phyloP scores from a whole-genome alignment of 805 yeast species.

The Wickerhamomyces xylosicus region DNA sequence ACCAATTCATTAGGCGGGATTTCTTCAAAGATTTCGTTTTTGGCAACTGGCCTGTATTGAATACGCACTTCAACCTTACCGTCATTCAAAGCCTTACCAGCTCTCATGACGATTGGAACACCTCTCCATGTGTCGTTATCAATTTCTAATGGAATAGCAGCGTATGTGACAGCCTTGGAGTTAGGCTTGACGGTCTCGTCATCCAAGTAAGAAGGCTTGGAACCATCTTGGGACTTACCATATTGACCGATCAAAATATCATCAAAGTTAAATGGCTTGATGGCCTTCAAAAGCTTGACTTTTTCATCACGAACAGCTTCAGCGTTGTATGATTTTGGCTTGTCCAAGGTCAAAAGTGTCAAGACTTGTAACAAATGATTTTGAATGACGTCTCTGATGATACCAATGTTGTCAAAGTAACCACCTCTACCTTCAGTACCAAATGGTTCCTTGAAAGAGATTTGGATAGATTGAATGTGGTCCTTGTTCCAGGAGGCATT shows the following conservation, averaged over 20 bases:
- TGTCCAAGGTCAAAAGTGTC: slow-evolving; percentile 89
- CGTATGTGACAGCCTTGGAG: slow-evolving; percentile 87
- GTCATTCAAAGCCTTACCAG: slow-evolving; percentile 95
- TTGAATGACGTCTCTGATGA: slow-evolving; percentile 96
- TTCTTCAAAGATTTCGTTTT: slow-evolving; percentile 66
- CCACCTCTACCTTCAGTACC: slow-evolving; percentile 99
- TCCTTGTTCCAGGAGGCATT: slow-evolving; percentile 84
- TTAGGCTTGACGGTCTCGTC: slow-evolving; percentile 79
- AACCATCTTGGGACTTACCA: slow-evolving; percentile 71
- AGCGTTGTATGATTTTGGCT: slow-evolving; percentile 85
- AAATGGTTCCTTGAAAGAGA: slow-evolving; percentile 93
- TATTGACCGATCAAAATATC: slow-evolving; percentile 86
- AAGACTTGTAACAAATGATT: slow-evolving; percentile 91
- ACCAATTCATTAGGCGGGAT: slow-evolving; percentile 90
- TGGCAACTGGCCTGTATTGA: slow-evolving; percentile 78
- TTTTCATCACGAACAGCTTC: slow-evolving; percentile 95
- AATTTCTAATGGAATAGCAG: slow-evolving; percentile 72
- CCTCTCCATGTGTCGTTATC: slow-evolving; percentile 97
- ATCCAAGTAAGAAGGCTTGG: slow-evolving; percentile 84
- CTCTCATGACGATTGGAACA: slow-evolving; percentile 90
- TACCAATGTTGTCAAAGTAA: slow-evolving; percentile 90
- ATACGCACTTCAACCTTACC: slow-evolving; percentile 92
- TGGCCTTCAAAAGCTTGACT: slow-evolving; percentile 81
- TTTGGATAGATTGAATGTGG: slow-evolving; percentile 71
- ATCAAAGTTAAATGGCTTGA: slow-evolving; percentile 52